These are phyloP conservation scores for Cephalotrichum gorgonifer DNA, from an alignment of 2,329 filamentous ascomycete species.

Conservation along the genomic window DNA sequence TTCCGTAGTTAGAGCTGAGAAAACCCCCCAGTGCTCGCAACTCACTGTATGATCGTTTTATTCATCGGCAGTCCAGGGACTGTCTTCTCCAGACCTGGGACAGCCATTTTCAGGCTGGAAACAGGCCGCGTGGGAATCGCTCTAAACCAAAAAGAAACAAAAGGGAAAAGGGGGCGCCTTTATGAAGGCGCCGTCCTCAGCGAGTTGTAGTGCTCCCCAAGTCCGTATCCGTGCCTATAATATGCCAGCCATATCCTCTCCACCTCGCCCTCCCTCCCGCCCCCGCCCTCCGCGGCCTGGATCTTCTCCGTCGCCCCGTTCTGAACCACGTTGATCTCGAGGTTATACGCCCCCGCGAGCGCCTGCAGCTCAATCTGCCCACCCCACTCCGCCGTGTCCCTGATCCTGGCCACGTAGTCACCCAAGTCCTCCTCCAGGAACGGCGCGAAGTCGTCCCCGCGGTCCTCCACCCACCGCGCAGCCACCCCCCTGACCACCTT, in stretches of 20 bases:
- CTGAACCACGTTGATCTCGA: constrained; percentile 78
- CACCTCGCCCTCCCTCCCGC: constrained; percentile 27
- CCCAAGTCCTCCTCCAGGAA: constrained; percentile 78
- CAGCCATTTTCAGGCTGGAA: no score
- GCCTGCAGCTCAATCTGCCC: constrained; percentile 85
- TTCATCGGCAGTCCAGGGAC: no score
- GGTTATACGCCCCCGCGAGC: constrained; percentile 67
- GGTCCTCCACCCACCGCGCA: constrained; percentile 63
- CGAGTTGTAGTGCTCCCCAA: constrained; percentile 97
- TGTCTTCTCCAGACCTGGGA: no score
- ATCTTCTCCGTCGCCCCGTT: constrained; percentile 74
- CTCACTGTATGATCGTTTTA: no score
- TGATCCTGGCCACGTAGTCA: constrained; percentile 64
- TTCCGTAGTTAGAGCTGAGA: no score
- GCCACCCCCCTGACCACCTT: constrained; percentile 59
- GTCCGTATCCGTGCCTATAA: constrained; percentile 84
- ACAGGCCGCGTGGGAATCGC: no score
- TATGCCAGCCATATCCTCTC: constrained; percentile 83
- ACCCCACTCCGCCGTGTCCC: constrained; percentile 90
- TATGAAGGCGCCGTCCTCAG: constrained; percentile 25
- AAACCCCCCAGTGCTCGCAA: no score
- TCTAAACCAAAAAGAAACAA: background rate
- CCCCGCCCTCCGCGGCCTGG: constrained; percentile 31
- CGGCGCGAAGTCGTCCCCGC: constrained; percentile 72
- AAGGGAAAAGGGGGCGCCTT: background rate